phyloP scores from a whole-genome alignment of 345 rosid genomes.

The Pelargonium nanum region DNA sequence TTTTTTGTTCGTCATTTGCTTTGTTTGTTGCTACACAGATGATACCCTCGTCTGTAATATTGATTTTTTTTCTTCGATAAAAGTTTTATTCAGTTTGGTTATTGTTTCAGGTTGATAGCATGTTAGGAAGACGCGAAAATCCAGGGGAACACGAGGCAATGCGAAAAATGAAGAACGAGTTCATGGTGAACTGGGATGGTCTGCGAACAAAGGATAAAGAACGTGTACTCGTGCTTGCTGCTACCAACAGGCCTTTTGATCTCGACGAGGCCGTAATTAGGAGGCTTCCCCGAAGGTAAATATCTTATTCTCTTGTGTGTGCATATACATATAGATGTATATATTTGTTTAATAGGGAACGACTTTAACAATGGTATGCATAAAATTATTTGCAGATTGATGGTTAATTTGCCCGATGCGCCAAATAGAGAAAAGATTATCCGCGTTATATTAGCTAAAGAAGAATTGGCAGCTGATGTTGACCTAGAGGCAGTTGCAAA shows the following conservation, averaged over 20 bases:
- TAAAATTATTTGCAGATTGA: slow-evolving; percentile 44
- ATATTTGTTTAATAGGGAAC: background rate
- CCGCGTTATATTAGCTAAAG: slow-evolving; percentile 78
- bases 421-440: slow-evolving; percentile 70
- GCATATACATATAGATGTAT: too few relatives aligned
- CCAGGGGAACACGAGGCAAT: slow-evolving; percentile 99
- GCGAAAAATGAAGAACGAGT: slow-evolving; percentile 99
- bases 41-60: background rate
- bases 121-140: slow-evolving; percentile 97
- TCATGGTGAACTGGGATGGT: slow-evolving; percentile 99
- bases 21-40: background rate
- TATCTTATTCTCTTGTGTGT: background rate
- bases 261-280: slow-evolving; percentile 98
- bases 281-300: slow-evolving; percentile 89
- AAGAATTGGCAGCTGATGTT: slow-evolving; percentile 62
- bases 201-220: slow-evolving; percentile 92
- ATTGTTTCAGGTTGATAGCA: slow-evolving; percentile 78
- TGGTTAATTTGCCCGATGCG: slow-evolving; percentile 93
- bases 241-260: slow-evolving; percentile 95
- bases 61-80: background rate
- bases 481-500: slow-evolving; percentile 74
- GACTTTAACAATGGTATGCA: background rate
- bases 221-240: slow-evolving; percentile 89
- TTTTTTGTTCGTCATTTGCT: background rate
- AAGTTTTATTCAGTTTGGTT: slow-evolving; percentile 1